phyloP scores from a whole-genome alignment of 2,329 filamentous ascomycete species.

The Aspergillus uvarum region DNA sequence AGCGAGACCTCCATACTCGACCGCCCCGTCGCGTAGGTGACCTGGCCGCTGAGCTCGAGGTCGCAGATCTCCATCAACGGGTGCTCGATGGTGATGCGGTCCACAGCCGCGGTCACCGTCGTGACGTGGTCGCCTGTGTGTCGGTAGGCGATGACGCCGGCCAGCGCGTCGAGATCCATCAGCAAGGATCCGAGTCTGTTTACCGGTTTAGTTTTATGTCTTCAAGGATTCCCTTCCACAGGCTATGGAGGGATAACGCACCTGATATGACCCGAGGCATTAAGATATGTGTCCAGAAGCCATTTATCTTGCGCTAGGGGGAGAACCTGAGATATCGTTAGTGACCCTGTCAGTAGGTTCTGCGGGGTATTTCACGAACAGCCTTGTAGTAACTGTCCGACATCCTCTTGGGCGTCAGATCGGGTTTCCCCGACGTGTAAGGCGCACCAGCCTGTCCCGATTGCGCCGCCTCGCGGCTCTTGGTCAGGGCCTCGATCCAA shows the following conservation, averaged over 20 bases:
- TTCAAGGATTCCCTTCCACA: too few species aligned
- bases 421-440: constrained; percentile 45
- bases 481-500: constrained; percentile 65
- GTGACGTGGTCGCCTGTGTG: constrained; percentile 65
- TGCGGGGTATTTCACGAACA: constrained; percentile 43
- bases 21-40: constrained; percentile 70
- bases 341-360: constrained; percentile 10
- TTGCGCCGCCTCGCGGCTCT: constrained; percentile 48
- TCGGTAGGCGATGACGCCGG: constrained; percentile 73
- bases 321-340: constrained; percentile 51
- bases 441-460: constrained; percentile 21
- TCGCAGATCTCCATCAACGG: constrained; percentile 76
- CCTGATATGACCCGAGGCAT: constrained; percentile 72
- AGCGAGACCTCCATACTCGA: constrained; percentile 74
- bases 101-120: constrained; percentile 64
- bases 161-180: constrained; percentile 77
- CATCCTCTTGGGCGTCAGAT: constrained; percentile 67
- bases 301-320: constrained; percentile 72
- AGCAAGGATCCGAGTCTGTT: constrained; percentile 66
- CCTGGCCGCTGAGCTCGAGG: constrained; percentile 68
- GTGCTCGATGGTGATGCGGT: constrained; percentile 66
- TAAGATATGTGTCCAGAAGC: constrained; percentile 75
- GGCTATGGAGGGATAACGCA: constrained; percentile 24
- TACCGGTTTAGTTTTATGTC: neutral
- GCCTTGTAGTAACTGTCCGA: constrained; percentile 68